Evolutionary conservation across 78 protist genomes (phyloP).

Genomic region (Mastigamoeba balamuthi): DNA sequence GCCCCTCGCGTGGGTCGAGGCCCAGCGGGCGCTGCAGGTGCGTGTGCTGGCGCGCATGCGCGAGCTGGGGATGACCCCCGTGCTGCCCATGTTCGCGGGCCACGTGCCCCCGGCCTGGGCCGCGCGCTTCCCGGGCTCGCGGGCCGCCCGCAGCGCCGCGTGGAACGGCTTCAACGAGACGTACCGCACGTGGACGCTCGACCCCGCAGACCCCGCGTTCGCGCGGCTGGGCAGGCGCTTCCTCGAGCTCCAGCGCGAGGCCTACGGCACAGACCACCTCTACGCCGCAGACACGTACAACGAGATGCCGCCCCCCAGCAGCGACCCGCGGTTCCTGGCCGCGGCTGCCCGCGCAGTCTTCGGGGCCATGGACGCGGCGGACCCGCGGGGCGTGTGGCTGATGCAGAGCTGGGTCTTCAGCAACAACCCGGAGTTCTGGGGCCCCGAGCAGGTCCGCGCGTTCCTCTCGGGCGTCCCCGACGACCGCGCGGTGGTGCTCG

Average conservation of each 20-base stretch:
- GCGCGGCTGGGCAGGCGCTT: not conserved
- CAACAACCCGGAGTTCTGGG: not conserved
- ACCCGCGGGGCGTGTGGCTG: slow-evolving; percentile 40
- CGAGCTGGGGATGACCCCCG: slow-evolving; percentile 24
- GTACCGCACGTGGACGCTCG: not conserved
- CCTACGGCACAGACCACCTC: slow-evolving; percentile 37
- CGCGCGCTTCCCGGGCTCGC: not conserved
- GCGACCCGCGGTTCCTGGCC: not conserved
- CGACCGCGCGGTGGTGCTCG: slow-evolving; percentile 13
- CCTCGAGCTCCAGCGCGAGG: not conserved
- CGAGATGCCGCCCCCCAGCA: slow-evolving; percentile 13
- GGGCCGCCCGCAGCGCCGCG: not conserved
- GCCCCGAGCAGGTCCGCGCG: not conserved
- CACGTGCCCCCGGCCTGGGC: slow-evolving; percentile 26
- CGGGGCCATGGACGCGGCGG: slow-evolving; percentile 5
- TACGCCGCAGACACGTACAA: slow-evolving; percentile 43
- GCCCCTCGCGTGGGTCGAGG: not conserved
- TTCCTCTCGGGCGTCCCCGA: slow-evolving; percentile 21
- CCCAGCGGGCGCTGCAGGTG: not conserved
- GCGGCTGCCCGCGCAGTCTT: not conserved
- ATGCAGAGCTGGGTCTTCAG: slow-evolving; percentile 52
- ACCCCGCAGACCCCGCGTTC: not conserved
- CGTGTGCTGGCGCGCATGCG: slow-evolving; percentile 16
- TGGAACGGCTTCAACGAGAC: slow-evolving; percentile 10
- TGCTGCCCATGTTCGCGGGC: not conserved